Conservation (phyloP, 2,329 filamentous ascomycete species). For the Colletotrichum salicis region DNA sequence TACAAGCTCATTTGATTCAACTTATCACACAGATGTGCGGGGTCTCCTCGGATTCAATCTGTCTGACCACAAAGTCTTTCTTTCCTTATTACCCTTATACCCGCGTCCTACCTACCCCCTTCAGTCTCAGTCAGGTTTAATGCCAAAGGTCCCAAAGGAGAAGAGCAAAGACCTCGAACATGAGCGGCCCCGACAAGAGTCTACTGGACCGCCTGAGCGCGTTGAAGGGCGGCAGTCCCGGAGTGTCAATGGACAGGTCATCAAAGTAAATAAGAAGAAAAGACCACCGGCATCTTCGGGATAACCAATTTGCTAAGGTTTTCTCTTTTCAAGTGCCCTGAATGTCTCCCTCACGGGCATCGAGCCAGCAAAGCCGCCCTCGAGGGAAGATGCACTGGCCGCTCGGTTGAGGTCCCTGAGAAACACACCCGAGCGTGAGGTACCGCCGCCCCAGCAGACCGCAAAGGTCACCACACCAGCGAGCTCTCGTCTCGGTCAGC, state of each 20-base stretch:
- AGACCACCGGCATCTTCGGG: conserved; percentile 2
- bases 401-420: conserved; percentile 64
- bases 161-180: background rate
- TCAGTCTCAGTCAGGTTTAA: background rate
- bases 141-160: background rate
- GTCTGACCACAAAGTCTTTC: background rate
- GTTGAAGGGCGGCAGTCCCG: conserved; percentile 52
- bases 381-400: conserved; percentile 62
- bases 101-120: background rate
- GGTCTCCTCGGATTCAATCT: background rate
- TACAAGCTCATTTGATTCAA: background rate
- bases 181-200: conserved; percentile 50
- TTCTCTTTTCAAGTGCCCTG: conserved; percentile 36
- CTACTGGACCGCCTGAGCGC: conserved; percentile 66
- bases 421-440: conserved; percentile 45
- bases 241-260: conserved; percentile 41
- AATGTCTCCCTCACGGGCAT: conserved; percentile 50
- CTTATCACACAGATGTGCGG: background rate
- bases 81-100: background rate
- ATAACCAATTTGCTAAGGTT: conserved; percentile 6
- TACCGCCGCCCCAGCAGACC: conserved; percentile 29
- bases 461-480: background rate
- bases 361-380: conserved; percentile 53
- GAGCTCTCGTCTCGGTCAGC: conserved; percentile 1
- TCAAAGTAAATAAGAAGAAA: conserved; percentile 50